A percentile compares a stretch with the other conserved stretches of the same genome.
These are phyloP conservation scores for Boechera retrofracta DNA, from an alignment of 345 rosid species.

Conservation along the genomic window DNA sequence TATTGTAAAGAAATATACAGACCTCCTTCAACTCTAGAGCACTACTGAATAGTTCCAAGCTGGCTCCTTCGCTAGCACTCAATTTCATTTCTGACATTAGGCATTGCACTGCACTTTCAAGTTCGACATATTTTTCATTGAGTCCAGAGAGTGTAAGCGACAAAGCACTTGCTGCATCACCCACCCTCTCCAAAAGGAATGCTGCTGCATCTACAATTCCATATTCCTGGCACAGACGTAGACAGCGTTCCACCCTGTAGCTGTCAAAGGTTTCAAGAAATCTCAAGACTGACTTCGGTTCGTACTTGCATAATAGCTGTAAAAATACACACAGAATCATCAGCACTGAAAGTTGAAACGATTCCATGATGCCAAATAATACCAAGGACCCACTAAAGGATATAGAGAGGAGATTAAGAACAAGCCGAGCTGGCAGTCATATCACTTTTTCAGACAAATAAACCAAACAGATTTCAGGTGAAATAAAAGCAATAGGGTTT, in stretches of 20 bases:
- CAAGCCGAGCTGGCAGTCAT: slow-evolving; percentile 24
- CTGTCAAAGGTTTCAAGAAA: slow-evolving; percentile 97
- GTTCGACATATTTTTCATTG: slow-evolving; percentile 67
- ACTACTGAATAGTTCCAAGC: slow-evolving; percentile 48
- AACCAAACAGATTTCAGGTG: neutral
- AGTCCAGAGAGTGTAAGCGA: slow-evolving; percentile 82
- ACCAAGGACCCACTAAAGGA: neutral
- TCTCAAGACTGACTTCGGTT: slow-evolving; percentile 80
- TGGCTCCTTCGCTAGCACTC: slow-evolving; percentile 48
- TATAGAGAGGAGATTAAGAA: neutral
- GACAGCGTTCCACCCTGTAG: slow-evolving; percentile 95
- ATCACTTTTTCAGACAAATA: neutral
- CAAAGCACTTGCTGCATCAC: slow-evolving; percentile 97
- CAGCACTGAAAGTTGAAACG: slow-evolving; percentile 15
- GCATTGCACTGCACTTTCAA: slow-evolving; percentile 60
- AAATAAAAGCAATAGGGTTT: slow-evolving; percentile 7
- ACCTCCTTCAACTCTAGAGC: slow-evolving; percentile 74
- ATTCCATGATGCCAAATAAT: slow-evolving; percentile 12
- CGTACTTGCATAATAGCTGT: slow-evolving; percentile 90
- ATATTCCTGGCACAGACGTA: slow-evolving; percentile 89
- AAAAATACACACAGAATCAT: slow-evolving; percentile 36
- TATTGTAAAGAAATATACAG: slow-evolving; percentile 35
- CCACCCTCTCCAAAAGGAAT: slow-evolving; percentile 95
- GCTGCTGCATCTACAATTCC: slow-evolving; percentile 92
- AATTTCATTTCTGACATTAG: slow-evolving; percentile 44